Conservation (phyloP, 768 basidiomycete genomes). For the Saitozyma podzolica region DNA sequence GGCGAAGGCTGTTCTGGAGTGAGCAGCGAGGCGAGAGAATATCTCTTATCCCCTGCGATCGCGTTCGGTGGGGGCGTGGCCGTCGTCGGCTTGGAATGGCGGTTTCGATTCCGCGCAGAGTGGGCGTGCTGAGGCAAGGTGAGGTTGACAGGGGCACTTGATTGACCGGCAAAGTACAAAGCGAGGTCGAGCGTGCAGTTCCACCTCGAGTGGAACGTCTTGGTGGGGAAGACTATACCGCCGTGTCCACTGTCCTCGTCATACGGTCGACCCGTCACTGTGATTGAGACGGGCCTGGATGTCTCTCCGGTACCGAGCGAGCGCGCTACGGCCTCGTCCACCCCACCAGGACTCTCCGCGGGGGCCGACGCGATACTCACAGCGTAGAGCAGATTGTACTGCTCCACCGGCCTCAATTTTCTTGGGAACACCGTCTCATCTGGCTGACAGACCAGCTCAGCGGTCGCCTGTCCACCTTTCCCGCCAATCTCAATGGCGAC, state of each 20-base stretch:
- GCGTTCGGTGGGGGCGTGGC: slow-evolving; percentile 17
- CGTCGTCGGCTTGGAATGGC: not conserved
- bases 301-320: slow-evolving; percentile 59
- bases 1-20: slow-evolving; percentile 13
- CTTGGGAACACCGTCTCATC: slow-evolving; percentile 65
- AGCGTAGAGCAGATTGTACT: slow-evolving; percentile 84
- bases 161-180: slow-evolving; percentile 39
- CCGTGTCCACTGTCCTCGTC: slow-evolving; percentile 12
- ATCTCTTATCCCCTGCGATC: slow-evolving; percentile 45
- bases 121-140: not conserved
- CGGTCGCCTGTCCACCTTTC: slow-evolving; percentile 54
- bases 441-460: slow-evolving; percentile 44
- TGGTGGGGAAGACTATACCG: slow-evolving; percentile 58
- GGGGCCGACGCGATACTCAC: slow-evolving; percentile 64
- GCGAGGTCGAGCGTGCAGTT: slow-evolving; percentile 84
- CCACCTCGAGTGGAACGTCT: slow-evolving; percentile 79
- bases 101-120: not conserved
- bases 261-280: slow-evolving; percentile 72
- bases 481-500: slow-evolving; percentile 76
- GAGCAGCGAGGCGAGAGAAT: slow-evolving; percentile 38
- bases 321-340: slow-evolving; percentile 53
- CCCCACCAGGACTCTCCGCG: slow-evolving; percentile 11
- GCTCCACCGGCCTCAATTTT: slow-evolving; percentile 68
- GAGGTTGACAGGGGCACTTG: not conserved
- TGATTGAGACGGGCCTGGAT: slow-evolving; percentile 76